phyloP scores from a whole-genome alignment of 306 rosid species.

The Medicago ruthenica region DNA sequence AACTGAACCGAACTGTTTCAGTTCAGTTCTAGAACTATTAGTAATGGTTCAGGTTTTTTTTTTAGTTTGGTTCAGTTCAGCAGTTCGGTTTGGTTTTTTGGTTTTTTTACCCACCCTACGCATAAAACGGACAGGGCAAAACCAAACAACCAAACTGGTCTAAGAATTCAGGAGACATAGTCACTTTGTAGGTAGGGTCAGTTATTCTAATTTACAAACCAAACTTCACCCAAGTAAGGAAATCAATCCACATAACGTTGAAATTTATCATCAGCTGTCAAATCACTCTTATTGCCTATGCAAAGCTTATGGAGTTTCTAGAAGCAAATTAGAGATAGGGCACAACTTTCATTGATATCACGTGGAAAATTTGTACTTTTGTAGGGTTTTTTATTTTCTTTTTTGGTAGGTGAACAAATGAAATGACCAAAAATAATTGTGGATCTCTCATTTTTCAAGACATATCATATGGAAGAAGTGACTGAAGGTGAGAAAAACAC shows the following conservation, averaged over 20 bases:
- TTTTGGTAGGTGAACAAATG: neutral
- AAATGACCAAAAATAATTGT: too few relatives aligned
- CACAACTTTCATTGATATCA: neutral
- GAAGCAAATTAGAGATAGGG: neutral
- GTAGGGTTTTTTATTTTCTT: too few relatives aligned
- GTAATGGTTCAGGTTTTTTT: too few relatives aligned
- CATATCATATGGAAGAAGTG: neutral
- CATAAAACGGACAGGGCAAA: too few relatives aligned
- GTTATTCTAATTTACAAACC: neutral
- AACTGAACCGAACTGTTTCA: too few relatives aligned
- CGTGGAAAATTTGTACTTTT: neutral
- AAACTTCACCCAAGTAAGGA: neutral
- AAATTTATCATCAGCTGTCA: neutral
- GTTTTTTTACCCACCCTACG: too few relatives aligned
- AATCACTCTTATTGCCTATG: neutral
- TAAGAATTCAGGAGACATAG: neutral
- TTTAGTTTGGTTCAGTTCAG: too few relatives aligned
- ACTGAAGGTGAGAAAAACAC: too few relatives aligned
- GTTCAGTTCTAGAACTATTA: too few relatives aligned
- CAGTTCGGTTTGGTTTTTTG: too few relatives aligned
- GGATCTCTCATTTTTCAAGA: neutral
- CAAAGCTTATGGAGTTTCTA: neutral
- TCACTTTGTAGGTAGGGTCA: neutral
- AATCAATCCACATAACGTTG: neutral
- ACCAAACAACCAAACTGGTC: neutral